A percentile compares a stretch with the other conserved stretches of the same genome.
These are phyloP conservation scores for Caryopteris hybrid DNA, from an alignment of 305 asterid species.

Conservation along the genomic window DNA sequence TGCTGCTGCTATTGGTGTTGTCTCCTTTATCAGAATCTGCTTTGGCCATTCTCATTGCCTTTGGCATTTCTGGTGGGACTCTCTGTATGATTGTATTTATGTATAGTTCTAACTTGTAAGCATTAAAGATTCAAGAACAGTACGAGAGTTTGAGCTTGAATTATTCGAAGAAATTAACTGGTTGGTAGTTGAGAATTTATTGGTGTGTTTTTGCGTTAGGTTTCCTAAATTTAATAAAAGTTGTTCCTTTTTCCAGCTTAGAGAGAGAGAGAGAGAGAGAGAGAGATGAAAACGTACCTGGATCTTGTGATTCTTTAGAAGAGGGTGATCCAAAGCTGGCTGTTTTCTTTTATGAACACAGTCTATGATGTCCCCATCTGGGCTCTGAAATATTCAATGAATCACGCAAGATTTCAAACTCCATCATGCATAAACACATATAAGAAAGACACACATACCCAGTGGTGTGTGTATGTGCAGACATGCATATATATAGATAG, in stretches of 20 bases:
- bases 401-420: neutral
- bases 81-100: slow-evolving; percentile 30
- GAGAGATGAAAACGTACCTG: slow-evolving; percentile 45
- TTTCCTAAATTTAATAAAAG: slow-evolving; percentile 24
- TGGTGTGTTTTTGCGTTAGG: slow-evolving; percentile 29
- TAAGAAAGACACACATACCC: neutral
- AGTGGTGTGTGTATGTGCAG: neutral
- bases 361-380: slow-evolving; percentile 94
- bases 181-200: slow-evolving; percentile 5
- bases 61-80: slow-evolving; percentile 66
- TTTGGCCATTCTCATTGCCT: slow-evolving; percentile 33
- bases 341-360: slow-evolving; percentile 84
- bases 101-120: too few relatives aligned
- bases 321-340: slow-evolving; percentile 94
- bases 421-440: neutral
- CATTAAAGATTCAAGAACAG: too few relatives aligned
- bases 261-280: neutral
- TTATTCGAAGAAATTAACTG: too few relatives aligned
- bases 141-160: too few relatives aligned
- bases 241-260: neutral
- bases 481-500: too few relatives aligned
- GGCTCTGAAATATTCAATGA: slow-evolving; percentile 54
- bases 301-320: slow-evolving; percentile 82
- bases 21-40: slow-evolving; percentile 25
- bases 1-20: slow-evolving; percentile 12